A percentile compares a stretch with the other conserved stretches of the same genome.
Evolutionary conservation across 78 protist genomes (phyloP).

Genomic region (Dictyostelium firmibasis): DNA sequence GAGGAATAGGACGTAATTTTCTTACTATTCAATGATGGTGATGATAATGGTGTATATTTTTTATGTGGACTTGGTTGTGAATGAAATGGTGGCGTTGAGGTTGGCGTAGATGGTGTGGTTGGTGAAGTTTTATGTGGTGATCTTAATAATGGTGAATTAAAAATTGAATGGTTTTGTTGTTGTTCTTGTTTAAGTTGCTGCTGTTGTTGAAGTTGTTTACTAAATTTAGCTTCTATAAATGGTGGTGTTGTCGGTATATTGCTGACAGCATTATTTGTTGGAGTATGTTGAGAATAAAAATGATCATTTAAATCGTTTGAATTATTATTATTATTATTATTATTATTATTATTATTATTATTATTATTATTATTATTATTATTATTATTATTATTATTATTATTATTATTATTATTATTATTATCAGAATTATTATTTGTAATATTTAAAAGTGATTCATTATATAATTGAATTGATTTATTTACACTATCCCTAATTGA

Average conservation of each 20-base stretch:
- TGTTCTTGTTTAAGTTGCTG: background rate
- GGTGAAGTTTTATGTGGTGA: background rate
- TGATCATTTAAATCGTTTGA: background rate
- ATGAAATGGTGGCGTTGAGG: background rate
- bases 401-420: background rate
- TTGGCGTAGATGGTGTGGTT: background rate
- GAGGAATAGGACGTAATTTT: background rate
- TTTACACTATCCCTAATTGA: constrained; percentile 12
- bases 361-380: too few species aligned
- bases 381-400: background rate
- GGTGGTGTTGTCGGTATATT: constrained; percentile 2
- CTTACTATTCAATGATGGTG: background rate
- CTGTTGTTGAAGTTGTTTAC: background rate
- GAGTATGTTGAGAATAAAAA: background rate
- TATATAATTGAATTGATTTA: constrained; percentile 1
- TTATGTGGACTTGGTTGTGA: background rate
- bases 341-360: too few species aligned
- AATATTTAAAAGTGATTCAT: background rate
- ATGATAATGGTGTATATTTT: background rate
- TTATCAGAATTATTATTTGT: background rate
- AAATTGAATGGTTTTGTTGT: background rate
- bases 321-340: too few species aligned
- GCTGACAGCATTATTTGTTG: background rate
- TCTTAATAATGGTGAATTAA: background rate
- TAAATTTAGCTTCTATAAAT: background rate